Evolutionary conservation across 805 yeast genomes (phyloP).

Genomic region (Suhomyces emberorum): DNA sequence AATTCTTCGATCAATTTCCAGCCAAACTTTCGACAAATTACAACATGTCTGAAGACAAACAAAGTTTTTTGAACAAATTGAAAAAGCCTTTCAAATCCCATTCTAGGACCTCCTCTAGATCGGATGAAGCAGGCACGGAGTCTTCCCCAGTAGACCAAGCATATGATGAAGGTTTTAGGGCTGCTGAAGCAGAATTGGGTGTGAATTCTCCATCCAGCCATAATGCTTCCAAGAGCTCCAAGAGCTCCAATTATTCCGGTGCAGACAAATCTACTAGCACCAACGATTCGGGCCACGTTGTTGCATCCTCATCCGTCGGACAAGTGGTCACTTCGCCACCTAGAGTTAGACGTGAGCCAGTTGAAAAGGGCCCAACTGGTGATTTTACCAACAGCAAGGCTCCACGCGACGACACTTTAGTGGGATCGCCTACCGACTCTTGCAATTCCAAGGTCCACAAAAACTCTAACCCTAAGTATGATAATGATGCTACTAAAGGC

Average conservation of each 20-base stretch:
- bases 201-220: background rate
- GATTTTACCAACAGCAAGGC: constrained; percentile 32
- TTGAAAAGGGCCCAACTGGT: constrained; percentile 27
- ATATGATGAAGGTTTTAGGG: constrained; percentile 18
- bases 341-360: constrained; percentile 23
- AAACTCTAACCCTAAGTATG: constrained; percentile 26
- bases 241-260: background rate
- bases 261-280: background rate
- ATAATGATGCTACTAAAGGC: constrained; percentile 25
- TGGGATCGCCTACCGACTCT: constrained; percentile 3
- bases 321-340: constrained; percentile 31
- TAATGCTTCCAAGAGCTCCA: background rate
- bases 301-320: constrained; percentile 15
- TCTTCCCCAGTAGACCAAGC: constrained; percentile 14
- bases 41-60: constrained; percentile 17
- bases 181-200: background rate
- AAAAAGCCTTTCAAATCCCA: constrained; percentile 21
- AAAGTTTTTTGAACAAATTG: constrained; percentile 18
- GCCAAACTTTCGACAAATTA: background rate
- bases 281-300: background rate
- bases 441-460: constrained; percentile 9
- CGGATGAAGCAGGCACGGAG: background rate
- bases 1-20: background rate
- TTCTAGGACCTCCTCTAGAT: constrained; percentile 6
- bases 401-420: constrained; percentile 25